Evolutionary conservation across 2,329 filamentous ascomycete species (phyloP).

Genomic region (Cytospora mali): DNA sequence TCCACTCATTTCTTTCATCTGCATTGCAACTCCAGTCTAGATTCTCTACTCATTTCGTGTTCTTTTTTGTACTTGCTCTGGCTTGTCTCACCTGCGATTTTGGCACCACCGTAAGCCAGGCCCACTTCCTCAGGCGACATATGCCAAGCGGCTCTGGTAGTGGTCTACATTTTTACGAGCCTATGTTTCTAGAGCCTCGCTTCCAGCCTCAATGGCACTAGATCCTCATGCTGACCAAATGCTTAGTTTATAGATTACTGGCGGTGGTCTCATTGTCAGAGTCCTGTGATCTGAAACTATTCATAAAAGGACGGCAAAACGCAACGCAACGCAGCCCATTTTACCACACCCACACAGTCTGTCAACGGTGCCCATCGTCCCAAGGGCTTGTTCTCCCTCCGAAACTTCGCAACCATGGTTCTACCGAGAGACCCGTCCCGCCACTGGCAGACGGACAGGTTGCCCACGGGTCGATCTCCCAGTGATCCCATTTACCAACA

Average conservation of each 20-base stretch:
- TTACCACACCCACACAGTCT: background rate
- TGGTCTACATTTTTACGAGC: slow-evolving; percentile 5
- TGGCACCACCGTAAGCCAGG: slow-evolving; percentile 16
- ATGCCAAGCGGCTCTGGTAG: slow-evolving; percentile 3
- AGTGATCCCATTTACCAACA: slow-evolving; percentile 26
- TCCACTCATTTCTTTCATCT: slow-evolving; percentile 15
- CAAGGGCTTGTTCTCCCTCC: background rate
- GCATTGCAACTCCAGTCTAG: slow-evolving; percentile 1
- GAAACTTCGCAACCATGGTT: slow-evolving; percentile 21
- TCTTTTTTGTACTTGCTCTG: slow-evolving; percentile 7
- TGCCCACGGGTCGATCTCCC: slow-evolving; percentile 20
- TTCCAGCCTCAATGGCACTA: slow-evolving; percentile 22
- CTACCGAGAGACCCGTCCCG: slow-evolving; percentile 21
- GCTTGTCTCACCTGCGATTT: slow-evolving; percentile 20
- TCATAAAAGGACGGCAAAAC: slow-evolving; percentile 13
- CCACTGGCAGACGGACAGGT: slow-evolving; percentile 24
- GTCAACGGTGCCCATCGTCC: background rate
- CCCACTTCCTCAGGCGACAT: background rate
- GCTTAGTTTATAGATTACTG: background rate
- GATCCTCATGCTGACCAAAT: slow-evolving; percentile 12
- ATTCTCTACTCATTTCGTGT: background rate
- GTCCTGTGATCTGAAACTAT: background rate
- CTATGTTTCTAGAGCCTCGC: slow-evolving; percentile 11
- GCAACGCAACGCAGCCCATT: slow-evolving; percentile 1
- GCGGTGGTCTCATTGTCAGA: slow-evolving; percentile 7